Conservation (phyloP, 2,329 filamentous ascomycete species). For the Lecanoromycetidae sp. region DNA sequence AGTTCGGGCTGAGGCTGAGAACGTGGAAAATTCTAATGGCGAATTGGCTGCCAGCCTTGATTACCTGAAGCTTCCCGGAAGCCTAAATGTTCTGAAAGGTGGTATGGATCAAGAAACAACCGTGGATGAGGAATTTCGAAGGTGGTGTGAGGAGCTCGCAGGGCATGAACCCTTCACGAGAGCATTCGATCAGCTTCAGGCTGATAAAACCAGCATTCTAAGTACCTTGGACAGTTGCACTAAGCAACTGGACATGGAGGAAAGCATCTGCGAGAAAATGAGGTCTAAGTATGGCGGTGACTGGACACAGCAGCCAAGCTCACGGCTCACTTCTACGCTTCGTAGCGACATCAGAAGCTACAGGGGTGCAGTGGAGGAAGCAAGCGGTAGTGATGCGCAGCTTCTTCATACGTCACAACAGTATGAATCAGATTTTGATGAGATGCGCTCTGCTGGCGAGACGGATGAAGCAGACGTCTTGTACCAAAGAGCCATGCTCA, state of each 20-base stretch:
- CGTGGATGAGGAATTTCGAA: conserved; percentile 81
- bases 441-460: conserved; percentile 84
- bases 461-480: conserved; percentile 76
- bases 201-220: conserved; percentile 64
- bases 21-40: conserved; percentile 80
- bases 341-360: conserved; percentile 80
- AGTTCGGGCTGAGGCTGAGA: conserved; percentile 82
- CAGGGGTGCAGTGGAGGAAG: conserved; percentile 78
- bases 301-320: conserved; percentile 95
- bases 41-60: conserved; percentile 94
- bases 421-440: conserved; percentile 79
- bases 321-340: conserved; percentile 73
- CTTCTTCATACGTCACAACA: conserved; percentile 73
- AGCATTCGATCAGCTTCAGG: conserved; percentile 67
- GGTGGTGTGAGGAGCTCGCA: conserved; percentile 87
- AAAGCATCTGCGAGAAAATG: conserved; percentile 98
- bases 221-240: conserved; percentile 63
- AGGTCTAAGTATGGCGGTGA: conserved; percentile 89
- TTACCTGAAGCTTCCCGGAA: conserved; percentile 79
- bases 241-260: conserved; percentile 90
- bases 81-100: conserved; percentile 82
- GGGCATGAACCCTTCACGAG: conserved; percentile 67
- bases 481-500: conserved; percentile 76
- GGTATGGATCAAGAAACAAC: conserved; percentile 80
- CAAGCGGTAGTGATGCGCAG: conserved; percentile 71